A percentile compares a stretch with the other conserved stretches of the same genome.
Evolutionary conservation across 2,329 filamentous ascomycete species (phyloP).

Genomic region (Sclerotinia borealis): DNA sequence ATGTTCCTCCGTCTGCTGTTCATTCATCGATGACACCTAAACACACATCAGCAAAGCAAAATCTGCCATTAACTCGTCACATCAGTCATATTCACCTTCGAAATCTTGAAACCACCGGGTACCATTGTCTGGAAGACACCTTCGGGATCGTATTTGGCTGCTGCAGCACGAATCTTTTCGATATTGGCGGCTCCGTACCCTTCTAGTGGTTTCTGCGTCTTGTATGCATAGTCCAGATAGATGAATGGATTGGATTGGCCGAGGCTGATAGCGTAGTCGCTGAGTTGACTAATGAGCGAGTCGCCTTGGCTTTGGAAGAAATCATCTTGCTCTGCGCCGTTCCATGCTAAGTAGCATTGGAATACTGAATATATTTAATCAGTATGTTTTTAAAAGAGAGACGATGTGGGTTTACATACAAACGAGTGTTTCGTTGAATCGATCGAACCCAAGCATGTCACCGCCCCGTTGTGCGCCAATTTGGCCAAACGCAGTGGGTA

Average conservation of each 20-base stretch:
- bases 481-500: not conserved
- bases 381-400: not conserved
- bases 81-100: not conserved
- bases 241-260: not conserved
- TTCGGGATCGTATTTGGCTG: not conserved
- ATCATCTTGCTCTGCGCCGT: not conserved
- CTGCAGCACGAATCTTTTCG: not conserved
- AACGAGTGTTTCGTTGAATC: not conserved
- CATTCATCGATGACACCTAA: not conserved
- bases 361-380: not conserved
- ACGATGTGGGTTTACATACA: not conserved
- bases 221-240: not conserved
- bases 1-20: not conserved
- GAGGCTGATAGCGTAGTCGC: not conserved
- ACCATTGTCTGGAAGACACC: not conserved
- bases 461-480: not conserved
- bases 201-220: not conserved
- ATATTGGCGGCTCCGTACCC: not conserved
- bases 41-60: not conserved
- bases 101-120: not conserved
- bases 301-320: not conserved
- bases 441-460: not conserved
- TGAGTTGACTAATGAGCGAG: not conserved
- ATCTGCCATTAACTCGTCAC: not conserved
- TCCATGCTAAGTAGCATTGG: not conserved